Conservation (phyloP, 345 rosid species). For the Eutrema japonicum region DNA sequence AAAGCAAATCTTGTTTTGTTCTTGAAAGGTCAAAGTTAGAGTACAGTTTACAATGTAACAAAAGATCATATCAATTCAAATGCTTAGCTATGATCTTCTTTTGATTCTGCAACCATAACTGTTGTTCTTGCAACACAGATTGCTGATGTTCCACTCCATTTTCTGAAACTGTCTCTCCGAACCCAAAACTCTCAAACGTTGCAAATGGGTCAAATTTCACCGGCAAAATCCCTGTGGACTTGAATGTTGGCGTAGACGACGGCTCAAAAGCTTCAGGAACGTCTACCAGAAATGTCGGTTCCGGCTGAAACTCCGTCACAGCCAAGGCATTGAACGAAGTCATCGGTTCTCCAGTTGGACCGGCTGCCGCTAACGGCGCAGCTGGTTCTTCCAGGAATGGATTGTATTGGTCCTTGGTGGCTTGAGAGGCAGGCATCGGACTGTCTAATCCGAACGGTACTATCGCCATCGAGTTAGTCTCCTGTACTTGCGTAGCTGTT, state of each 20-base stretch:
- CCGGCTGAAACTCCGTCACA: slow-evolving; percentile 43
- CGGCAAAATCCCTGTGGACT: slow-evolving; percentile 11
- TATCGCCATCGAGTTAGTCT: slow-evolving; percentile 33
- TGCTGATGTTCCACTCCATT: slow-evolving; percentile 45
- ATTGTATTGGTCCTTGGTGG: slow-evolving; percentile 43
- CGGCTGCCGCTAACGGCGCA: slow-evolving; percentile 1
- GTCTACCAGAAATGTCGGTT: slow-evolving; percentile 61
- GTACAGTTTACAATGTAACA: slow-evolving; percentile 19
- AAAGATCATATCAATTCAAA: slow-evolving; percentile 38
- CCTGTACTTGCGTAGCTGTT: slow-evolving; percentile 40
- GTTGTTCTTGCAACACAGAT: slow-evolving; percentile 58
- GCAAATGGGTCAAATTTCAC: slow-evolving; percentile 58
- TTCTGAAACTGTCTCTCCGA: slow-evolving; percentile 34
- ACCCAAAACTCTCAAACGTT: slow-evolving; percentile 43
- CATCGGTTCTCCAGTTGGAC: slow-evolving; percentile 2
- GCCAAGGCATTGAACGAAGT: slow-evolving; percentile 24
- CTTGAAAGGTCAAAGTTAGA: too few relatives aligned
- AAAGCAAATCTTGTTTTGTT: too few relatives aligned
- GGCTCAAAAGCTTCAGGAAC: slow-evolving; percentile 40
- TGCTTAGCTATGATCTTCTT: slow-evolving; percentile 73
- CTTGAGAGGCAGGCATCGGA: slow-evolving; percentile 28
- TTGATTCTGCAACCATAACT: slow-evolving; percentile 74
- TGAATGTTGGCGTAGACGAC: slow-evolving; percentile 41
- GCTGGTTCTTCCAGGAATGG: slow-evolving; percentile 56
- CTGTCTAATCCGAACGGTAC: slow-evolving; percentile 34